Base-by-base conservation (phyloP, 768 basidiomycete genomes). In the Russula emetica region DNA sequence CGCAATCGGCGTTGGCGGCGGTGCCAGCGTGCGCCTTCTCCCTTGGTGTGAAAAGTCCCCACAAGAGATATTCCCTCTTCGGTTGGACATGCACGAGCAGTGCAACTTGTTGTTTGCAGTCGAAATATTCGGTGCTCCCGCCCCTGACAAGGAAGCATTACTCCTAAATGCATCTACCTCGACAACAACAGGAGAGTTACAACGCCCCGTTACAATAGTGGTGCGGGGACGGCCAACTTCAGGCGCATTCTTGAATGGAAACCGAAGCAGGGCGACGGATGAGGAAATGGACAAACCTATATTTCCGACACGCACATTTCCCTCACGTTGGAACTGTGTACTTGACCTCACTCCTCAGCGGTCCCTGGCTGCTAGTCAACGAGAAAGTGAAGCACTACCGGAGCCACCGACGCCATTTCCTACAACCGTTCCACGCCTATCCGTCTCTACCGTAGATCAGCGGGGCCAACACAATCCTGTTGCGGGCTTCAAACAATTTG, bases 21-120 rank as follows among this genome's bases (percentile, higher is more conserved):
- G 81, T 16, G 82, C 84, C 38, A 78, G 75, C 10, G 74, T 80
- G 20, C 74, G 72, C 30, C 72, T 85, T 55, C 77, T 85, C 44
- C 77, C 76, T 18, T 85, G 83, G 82, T 80, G 79, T 34, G 78
- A 76, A 53, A 66, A 70, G 71, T 47, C 72, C 74, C 26, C 74
- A 72, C 6, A 77, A 77, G 78, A 30, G 72, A 69, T 20, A 5
- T 94, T 94, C 72, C 94, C 93, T 10, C 77, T 94, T 22, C 78
- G 71, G 13, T 79, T 96, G n/a, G 80, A 82, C 1, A 79, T 86
- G 2, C 77, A 81, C 70, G 92, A 92, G 44, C 94, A 96, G 74
- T 90, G 85, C 70, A 96, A 95, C 71, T 78, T 97, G 30, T 81
- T 97, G 18, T 95, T 95, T 68, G 88, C 89, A 1, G 91, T 97